phyloP scores from a whole-genome alignment of 257 asterid genomes.

The Catharanthus roseus region DNA sequence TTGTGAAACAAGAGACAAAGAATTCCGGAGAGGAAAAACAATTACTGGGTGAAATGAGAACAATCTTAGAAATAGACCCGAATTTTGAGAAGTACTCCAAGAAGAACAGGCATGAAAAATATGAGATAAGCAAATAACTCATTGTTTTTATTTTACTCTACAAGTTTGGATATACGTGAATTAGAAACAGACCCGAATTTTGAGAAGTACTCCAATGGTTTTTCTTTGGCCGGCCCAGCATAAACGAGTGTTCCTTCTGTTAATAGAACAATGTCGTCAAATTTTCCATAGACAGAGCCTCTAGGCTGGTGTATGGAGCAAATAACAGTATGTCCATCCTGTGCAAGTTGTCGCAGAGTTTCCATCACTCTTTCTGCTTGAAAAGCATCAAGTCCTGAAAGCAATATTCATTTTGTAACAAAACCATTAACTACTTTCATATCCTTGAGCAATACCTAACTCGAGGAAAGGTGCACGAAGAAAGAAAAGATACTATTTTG shows the following conservation, averaged over 20 bases:
- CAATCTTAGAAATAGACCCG: constrained; percentile 1
- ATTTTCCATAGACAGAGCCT: constrained; percentile 91
- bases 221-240: constrained; percentile 86
- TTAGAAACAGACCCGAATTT: constrained; percentile 69
- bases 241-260: constrained; percentile 85
- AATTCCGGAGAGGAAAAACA: not conserved
- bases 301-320: constrained; percentile 99
- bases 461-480: not conserved
- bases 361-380: constrained; percentile 99
- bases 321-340: constrained; percentile 93
- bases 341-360: constrained; percentile 77
- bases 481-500: not conserved
- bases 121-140: no score
- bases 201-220: constrained; percentile 65
- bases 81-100: no score
- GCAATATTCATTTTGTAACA: constrained; percentile 13
- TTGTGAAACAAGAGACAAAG: not conserved
- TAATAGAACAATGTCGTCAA: constrained; percentile 86
- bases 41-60: not conserved
- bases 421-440: not conserved
- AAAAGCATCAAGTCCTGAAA: constrained; percentile 98
- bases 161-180: constrained; percentile 5
- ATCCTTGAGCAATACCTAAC: not conserved
- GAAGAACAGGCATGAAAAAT: not conserved
- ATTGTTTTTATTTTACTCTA: not conserved